A percentile compares a stretch with the other conserved stretches of the same genome.
These are phyloP conservation scores for Mucor indicus DNA, from an alignment of 371 early-diverging fungal genomes.

Conservation along the genomic window DNA sequence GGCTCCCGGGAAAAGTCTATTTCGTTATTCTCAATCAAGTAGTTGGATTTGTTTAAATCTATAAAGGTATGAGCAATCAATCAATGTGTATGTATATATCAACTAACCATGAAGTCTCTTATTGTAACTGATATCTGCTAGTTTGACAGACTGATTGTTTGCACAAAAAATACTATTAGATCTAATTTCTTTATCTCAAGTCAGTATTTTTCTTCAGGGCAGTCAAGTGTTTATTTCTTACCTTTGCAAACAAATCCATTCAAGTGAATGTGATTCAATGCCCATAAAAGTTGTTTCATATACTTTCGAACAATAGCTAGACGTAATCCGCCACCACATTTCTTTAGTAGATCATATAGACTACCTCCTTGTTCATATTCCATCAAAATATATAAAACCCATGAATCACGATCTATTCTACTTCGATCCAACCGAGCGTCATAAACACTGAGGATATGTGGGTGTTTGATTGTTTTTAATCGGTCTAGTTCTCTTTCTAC, in stretches of 20 bases:
- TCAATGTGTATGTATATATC: neutral
- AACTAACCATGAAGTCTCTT: constrained; percentile 43
- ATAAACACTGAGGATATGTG: constrained; percentile 52
- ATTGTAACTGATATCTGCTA: constrained; percentile 48
- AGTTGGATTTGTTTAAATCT: constrained; percentile 44
- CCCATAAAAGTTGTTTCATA: constrained; percentile 57
- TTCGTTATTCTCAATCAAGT: constrained; percentile 40
- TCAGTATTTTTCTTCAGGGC: no score
- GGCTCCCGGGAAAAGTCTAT: constrained; percentile 31
- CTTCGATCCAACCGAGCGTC: constrained; percentile 54
- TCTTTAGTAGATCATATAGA: constrained; percentile 40
- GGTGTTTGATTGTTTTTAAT: constrained; percentile 50
- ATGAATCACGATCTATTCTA: constrained; percentile 24
- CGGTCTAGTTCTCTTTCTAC: constrained; percentile 62
- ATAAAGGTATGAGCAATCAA: neutral
- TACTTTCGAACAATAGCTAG: constrained; percentile 53
- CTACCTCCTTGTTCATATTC: constrained; percentile 50
- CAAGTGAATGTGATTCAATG: constrained; percentile 54
- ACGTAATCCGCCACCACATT: constrained; percentile 49
- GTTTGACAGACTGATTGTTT: constrained; percentile 32
- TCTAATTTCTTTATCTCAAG: constrained; percentile 29
- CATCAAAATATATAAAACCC: constrained; percentile 58
- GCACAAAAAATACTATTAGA: constrained; percentile 39
- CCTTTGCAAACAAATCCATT: constrained; percentile 64
- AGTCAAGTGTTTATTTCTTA: constrained; percentile 4